phyloP scores from a whole-genome alignment of 2,329 filamentous ascomycete species.

The Gaeumannomyces tritici region DNA sequence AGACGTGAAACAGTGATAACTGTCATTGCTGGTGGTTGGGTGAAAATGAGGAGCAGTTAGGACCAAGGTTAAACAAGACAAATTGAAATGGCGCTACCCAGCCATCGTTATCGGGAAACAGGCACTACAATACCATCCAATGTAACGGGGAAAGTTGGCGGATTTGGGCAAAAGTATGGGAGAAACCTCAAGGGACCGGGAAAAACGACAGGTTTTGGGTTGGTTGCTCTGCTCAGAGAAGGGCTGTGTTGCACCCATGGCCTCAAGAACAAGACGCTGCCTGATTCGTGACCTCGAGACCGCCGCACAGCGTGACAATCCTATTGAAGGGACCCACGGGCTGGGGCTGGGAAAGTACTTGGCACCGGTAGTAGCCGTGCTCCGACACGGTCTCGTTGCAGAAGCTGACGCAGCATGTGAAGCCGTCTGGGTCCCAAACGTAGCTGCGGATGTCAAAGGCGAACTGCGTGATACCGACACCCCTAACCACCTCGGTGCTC shows the following conservation, averaged over 20 bases:
- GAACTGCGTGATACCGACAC: conserved; percentile 16
- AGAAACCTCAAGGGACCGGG: too few species aligned
- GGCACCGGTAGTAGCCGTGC: conserved; percentile 16
- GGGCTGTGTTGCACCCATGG: background rate
- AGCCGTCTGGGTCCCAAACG: conserved; percentile 15
- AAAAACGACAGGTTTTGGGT: too few species aligned
- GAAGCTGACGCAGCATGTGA: conserved; percentile 17
- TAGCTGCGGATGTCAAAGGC: conserved; percentile 12
- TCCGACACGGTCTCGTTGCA: conserved; percentile 14
- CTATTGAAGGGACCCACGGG: conserved; percentile 11
- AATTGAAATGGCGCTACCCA: too few species aligned
- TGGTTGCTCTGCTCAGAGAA: background rate
- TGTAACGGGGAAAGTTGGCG: too few species aligned
- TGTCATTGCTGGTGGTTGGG: too few species aligned
- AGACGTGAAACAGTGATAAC: too few species aligned
- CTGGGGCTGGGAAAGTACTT: conserved; percentile 9
- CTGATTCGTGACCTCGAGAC: conserved; percentile 1
- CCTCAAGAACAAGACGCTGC: background rate
- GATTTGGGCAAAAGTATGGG: too few species aligned
- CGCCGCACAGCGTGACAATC: conserved; percentile 16
- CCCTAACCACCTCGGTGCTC: conserved; percentile 11
- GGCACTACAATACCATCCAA: too few species aligned
- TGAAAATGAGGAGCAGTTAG: too few species aligned
- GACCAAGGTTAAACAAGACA: too few species aligned
- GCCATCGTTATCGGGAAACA: too few species aligned